Conservation (phyloP, 2,329 filamentous ascomycete species). For the Nothomitra cinnamomea region DNA sequence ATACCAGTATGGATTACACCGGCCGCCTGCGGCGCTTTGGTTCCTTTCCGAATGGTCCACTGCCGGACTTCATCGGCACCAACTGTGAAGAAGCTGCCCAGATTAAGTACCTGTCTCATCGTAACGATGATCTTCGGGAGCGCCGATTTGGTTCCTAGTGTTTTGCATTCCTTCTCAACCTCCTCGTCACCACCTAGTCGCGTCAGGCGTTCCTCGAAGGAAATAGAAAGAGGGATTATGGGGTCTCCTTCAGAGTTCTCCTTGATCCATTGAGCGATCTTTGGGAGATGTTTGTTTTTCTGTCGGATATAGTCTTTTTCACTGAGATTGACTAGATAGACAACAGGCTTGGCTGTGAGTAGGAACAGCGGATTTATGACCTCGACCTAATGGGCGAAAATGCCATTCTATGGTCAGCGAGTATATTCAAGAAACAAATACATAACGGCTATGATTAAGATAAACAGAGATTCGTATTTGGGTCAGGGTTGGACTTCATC, state of each 20-base stretch:
- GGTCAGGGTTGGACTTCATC: constrained; percentile 66
- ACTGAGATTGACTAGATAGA: constrained; percentile 91
- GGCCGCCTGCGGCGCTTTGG: constrained; percentile 92
- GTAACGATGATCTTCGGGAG: constrained; percentile 81
- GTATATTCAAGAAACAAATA: not conserved
- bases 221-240: constrained; percentile 83
- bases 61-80: constrained; percentile 92
- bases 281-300: constrained; percentile 97
- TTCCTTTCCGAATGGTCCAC: constrained; percentile 93
- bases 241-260: constrained; percentile 73
- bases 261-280: constrained; percentile 92
- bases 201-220: constrained; percentile 81
- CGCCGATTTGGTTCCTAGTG: constrained; percentile 66
- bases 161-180: constrained; percentile 75
- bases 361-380: constrained; percentile 94
- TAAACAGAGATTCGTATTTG: not conserved
- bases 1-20: constrained; percentile 78
- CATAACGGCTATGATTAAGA: not conserved
- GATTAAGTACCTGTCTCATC: constrained; percentile 82
- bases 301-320: constrained; percentile 95
- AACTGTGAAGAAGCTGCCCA: constrained; percentile 94
- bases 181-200: constrained; percentile 62
- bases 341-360: constrained; percentile 88
- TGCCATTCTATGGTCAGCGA: not conserved
- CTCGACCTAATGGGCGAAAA: constrained; percentile 52